Conservation (phyloP, 106 monocot genomes). For the Acanthochlamys bracteata region DNA sequence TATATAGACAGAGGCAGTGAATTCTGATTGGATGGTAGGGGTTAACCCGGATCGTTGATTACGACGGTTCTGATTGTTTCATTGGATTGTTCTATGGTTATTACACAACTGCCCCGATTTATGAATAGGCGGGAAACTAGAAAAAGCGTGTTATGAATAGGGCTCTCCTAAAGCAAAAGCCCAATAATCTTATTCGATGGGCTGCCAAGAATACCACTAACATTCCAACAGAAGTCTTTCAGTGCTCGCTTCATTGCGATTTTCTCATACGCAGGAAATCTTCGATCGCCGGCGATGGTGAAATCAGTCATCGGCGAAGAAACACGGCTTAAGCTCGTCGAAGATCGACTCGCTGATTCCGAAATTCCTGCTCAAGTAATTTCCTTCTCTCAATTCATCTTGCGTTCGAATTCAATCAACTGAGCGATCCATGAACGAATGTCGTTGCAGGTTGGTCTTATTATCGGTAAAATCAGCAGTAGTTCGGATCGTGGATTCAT, state of each 20-base stretch:
- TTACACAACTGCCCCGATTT: too few species aligned
- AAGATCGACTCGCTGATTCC: slow-evolving; percentile 58
- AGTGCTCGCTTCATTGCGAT: too few species aligned
- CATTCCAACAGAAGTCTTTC: too few species aligned
- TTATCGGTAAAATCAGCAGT: slow-evolving; percentile 52
- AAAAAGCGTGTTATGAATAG: too few species aligned
- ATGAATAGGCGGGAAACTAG: too few species aligned
- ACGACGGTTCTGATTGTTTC: too few species aligned
- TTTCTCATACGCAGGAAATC: too few species aligned
- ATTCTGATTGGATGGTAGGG: not conserved
- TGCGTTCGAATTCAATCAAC: not conserved
- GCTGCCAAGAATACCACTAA: too few species aligned
- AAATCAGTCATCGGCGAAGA: slow-evolving; percentile 75
- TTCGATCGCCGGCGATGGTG: slow-evolving; percentile 32
- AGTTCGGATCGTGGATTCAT: slow-evolving; percentile 47
- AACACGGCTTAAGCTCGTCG: slow-evolving; percentile 41
- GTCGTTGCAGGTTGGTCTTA: slow-evolving; percentile 42
- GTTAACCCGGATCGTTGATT: not conserved
- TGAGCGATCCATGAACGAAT: too few species aligned
- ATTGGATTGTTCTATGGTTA: too few species aligned
- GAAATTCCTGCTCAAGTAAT: slow-evolving; percentile 15
- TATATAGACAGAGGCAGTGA: not conserved
- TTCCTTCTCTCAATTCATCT: not conserved
- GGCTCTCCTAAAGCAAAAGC: too few species aligned
- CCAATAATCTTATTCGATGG: too few species aligned